Evolutionary conservation across 2,329 filamentous ascomycete genomes (phyloP), one percentile per base, ranked within the genome.

Genomic region (Nigrograna mackinnonii): DNA sequence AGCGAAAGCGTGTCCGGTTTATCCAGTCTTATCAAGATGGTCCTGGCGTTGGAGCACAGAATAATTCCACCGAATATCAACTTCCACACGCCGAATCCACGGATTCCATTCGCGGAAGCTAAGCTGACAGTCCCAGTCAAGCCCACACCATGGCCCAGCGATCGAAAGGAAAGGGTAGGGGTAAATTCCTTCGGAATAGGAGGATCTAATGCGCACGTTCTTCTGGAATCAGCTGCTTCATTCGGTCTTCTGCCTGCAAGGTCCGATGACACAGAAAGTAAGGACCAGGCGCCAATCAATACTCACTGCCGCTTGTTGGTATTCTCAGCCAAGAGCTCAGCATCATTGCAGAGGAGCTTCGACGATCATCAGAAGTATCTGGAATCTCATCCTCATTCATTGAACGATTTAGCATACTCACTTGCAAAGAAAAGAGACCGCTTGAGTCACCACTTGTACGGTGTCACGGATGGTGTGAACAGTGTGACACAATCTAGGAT

Each of bases 1-100:
- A 52, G 56, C 0, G 76, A 78, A 49, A 68, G 64, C 0, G 71
- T 74, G 0, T 67, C 69, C 1, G 77, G 74, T 0, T 37, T 79
- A 0, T 63, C 64, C 0, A 63, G 63, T 0, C 17, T 79, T 2
- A 67, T 79, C 17, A 79, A 79, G 40, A 57, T 58, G 12, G 52
- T 72, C 2, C 35, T 78, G 12, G 64, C 66, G 0, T 42, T 77
- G 1, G 72, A 78, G 43, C 55, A 68, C 4, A 51, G 51, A 1
- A 58, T 47, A 3, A 74, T 75, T 9, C 71, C 45, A 3, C 70
- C 70, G 17, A 24, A 9, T n/a, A 18, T 38, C 12, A 20, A 20
- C 11, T 12, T 36, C 11, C 7, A 36, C 13, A 20, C 7, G 7
- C 16, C 13, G 18, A 36, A 52, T 24, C 43, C 65, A 1, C 9